Conservation (phyloP, 192 early-diverging fungal genomes). For the Coemansia sp. region DNA sequence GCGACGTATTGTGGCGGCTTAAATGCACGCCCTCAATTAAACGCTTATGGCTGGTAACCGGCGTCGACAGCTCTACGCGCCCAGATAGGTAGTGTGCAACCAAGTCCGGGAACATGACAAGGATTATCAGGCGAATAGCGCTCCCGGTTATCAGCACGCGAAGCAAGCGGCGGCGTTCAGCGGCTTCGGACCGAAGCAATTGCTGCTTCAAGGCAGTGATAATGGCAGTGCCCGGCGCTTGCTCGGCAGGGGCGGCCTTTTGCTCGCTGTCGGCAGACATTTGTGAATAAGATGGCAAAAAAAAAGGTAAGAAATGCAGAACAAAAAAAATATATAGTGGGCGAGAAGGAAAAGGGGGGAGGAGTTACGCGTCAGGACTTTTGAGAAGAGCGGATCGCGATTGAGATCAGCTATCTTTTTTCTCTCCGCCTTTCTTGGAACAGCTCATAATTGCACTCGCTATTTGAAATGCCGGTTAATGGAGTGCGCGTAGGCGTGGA, state of each 20-base stretch:
- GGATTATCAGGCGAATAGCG: constrained; percentile 43
- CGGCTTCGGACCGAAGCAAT: neutral
- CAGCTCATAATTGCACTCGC: neutral
- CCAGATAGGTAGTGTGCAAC: constrained; percentile 50
- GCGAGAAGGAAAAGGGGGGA: neutral
- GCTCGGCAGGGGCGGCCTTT: neutral
- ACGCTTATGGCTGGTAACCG: constrained; percentile 84
- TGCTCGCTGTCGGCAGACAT: neutral
- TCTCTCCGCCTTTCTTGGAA: neutral
- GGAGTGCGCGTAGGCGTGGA: constrained; percentile 36
- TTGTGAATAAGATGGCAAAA: neutral
- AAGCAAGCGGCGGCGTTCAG: constrained; percentile 21
- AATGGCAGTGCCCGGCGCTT: neutral
- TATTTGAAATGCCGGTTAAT: neutral
- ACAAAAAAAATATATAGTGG: neutral
- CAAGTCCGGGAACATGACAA: constrained; percentile 38
- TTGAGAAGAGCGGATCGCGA: neutral
- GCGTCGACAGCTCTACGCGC: constrained; percentile 80
- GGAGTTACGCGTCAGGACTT: neutral
- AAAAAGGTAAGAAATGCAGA: neutral
- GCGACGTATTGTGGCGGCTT: constrained; percentile 67
- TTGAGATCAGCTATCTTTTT: neutral
- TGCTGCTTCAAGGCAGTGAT: neutral
- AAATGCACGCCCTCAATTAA: constrained; percentile 84
- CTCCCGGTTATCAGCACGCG: constrained; percentile 17